Percentiles rank a stretch among this genome's conserved stretches.
These are phyloP conservation scores for Wickerhamomyces canadensis DNA, from an alignment of 805 yeast species.

Conservation along the genomic window DNA sequence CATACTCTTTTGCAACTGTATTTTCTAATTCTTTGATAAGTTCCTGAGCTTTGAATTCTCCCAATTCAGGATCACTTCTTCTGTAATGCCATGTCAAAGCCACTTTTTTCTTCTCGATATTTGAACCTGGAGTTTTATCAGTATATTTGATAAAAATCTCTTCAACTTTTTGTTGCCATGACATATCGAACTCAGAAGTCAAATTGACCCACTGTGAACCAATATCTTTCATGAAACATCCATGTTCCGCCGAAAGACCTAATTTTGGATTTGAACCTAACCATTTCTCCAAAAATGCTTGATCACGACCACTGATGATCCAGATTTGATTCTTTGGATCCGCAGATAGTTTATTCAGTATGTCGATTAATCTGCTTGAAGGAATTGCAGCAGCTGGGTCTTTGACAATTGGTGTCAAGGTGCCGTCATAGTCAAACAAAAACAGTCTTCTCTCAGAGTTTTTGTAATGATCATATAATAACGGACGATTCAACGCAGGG, in stretches of 20 bases:
- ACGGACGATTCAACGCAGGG: constrained; percentile 76
- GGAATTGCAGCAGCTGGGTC: constrained; percentile 99
- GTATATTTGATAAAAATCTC: constrained; percentile 71
- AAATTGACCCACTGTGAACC: constrained; percentile 76
- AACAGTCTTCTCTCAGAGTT: constrained; percentile 66
- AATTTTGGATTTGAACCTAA: constrained; percentile 60
- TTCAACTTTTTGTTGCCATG: constrained; percentile 86
- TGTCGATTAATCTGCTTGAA: constrained; percentile 57
- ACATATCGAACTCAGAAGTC: constrained; percentile 79
- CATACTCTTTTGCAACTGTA: constrained; percentile 58
- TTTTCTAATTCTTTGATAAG: constrained; percentile 58
- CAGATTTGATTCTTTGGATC: constrained; percentile 87
- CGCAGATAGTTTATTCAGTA: constrained; percentile 52
- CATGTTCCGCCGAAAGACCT: constrained; percentile 95
- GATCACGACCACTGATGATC: constrained; percentile 96
- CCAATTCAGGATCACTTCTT: constrained; percentile 89
- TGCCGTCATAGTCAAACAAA: constrained; percentile 95
- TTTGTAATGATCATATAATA: constrained; percentile 53
- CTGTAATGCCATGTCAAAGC: constrained; percentile 98
- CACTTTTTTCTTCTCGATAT: constrained; percentile 81
- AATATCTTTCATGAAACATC: constrained; percentile 85
- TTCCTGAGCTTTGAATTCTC: constrained; percentile 76
- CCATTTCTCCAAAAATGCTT: constrained; percentile 82
- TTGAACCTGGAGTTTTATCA: constrained; percentile 85
- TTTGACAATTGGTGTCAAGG: constrained; percentile 90